phyloP scores from a whole-genome alignment of 1,284 basidiomycete species.

The Neotropicomus parvogracilis region DNA sequence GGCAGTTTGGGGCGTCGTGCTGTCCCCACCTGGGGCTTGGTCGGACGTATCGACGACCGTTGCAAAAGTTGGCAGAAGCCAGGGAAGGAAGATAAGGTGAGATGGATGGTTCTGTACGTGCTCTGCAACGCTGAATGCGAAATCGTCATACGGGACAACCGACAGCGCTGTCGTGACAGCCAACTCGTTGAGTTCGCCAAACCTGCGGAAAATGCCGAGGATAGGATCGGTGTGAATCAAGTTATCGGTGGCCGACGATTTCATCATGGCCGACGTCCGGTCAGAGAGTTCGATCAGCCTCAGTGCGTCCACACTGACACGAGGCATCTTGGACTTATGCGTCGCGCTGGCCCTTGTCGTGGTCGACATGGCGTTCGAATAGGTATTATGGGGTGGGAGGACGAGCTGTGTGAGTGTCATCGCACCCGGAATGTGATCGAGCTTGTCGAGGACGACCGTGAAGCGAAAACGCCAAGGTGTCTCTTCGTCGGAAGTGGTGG shows the following conservation, averaged over 20 bases:
- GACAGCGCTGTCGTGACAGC: conserved; percentile 65
- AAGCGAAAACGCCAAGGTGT: conserved; percentile 43
- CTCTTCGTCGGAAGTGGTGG: conserved; percentile 12
- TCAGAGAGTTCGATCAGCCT: conserved; percentile 89
- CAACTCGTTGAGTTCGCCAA: conserved; percentile 74
- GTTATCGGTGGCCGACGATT: conserved; percentile 73
- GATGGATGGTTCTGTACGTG: conserved; percentile 60
- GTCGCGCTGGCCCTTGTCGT: conserved; percentile 9
- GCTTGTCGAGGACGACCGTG: conserved; percentile 82
- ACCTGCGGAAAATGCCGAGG: conserved; percentile 80
- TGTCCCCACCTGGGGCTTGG: background rate
- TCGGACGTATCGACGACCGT: conserved; percentile 8
- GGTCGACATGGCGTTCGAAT: conserved; percentile 6
- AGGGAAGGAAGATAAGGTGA: conserved; percentile 83
- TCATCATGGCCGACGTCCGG: conserved; percentile 88
- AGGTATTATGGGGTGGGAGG: conserved; percentile 9
- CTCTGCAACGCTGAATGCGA: conserved; percentile 64
- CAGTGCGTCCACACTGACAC: conserved; percentile 57
- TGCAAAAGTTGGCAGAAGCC: conserved; percentile 44
- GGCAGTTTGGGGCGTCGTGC: background rate
- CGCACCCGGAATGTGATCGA: conserved; percentile 81
- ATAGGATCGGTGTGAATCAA: conserved; percentile 77
- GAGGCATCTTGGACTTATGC: conserved; percentile 11
- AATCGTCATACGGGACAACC: conserved; percentile 67
- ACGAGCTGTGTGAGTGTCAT: conserved; percentile 69